These are phyloP conservation scores for Thymus mandschuricus DNA, from an alignment of 257 asterid species.

Conservation along the genomic window DNA sequence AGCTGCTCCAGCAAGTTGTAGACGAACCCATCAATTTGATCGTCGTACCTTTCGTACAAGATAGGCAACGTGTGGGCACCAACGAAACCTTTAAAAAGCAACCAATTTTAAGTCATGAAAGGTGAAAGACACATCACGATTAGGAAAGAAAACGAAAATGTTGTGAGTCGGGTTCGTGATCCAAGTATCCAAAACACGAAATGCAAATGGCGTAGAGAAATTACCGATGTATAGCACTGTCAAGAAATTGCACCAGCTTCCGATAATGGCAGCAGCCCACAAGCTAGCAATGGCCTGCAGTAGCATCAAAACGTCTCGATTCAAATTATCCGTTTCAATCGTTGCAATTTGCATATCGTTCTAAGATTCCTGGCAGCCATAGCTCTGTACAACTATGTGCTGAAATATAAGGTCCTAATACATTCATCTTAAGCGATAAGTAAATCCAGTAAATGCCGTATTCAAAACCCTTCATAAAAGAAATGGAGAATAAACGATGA, in stretches of 20 bases:
- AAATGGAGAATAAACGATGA: neutral
- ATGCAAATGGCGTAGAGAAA: neutral
- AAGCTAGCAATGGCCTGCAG: slow-evolving; percentile 66
- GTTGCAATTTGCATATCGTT: neutral
- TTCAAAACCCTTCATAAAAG: neutral
- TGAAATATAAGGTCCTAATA: neutral
- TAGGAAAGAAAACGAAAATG: no score
- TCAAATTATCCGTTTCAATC: neutral
- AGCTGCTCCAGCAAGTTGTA: slow-evolving; percentile 51
- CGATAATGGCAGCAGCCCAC: slow-evolving; percentile 76
- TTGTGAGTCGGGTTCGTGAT: no score
- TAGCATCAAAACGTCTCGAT: neutral
- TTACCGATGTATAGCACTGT: slow-evolving; percentile 67
- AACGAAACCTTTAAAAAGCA: slow-evolving; percentile 63
- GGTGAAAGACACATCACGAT: neutral
- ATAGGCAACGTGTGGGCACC: slow-evolving; percentile 83
- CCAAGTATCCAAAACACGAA: neutral
- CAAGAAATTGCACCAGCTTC: slow-evolving; percentile 91
- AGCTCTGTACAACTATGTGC: neutral
- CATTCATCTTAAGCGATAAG: neutral
- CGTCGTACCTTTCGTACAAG: slow-evolving; percentile 72
- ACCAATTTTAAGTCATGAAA: neutral
- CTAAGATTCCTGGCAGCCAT: neutral
- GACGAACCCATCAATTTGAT: slow-evolving; percentile 69
- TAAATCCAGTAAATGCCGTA: no score